Conservation (phyloP, 345 rosid species). For the Pistacia vera region DNA sequence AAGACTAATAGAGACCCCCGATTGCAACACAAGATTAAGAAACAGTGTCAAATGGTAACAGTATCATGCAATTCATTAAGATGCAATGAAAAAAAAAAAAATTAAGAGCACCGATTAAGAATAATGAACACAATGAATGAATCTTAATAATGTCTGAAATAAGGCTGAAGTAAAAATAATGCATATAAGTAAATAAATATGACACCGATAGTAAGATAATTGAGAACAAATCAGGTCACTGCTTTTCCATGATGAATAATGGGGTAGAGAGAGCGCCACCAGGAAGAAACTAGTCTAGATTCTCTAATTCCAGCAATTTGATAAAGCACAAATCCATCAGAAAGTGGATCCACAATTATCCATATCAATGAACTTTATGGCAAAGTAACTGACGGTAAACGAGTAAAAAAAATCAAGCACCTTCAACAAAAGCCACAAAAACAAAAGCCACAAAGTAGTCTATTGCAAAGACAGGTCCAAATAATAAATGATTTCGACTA, state of each 20-base stretch:
- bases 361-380: too few relatives aligned
- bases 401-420: not conserved
- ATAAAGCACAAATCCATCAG: not conserved
- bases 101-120: not conserved
- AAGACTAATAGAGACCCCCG: conserved; percentile 53
- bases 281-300: not conserved
- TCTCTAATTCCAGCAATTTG: not conserved
- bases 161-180: too few relatives aligned
- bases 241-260: not conserved
- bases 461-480: not conserved
- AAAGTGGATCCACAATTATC: not conserved
- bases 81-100: not conserved
- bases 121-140: not conserved
- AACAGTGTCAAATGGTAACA: not conserved
- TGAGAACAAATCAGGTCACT: too few relatives aligned
- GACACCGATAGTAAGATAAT: too few relatives aligned
- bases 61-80: not conserved
- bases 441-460: not conserved
- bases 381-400: too few relatives aligned
- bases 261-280: not conserved
- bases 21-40: conserved; percentile 9
- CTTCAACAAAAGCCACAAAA: not conserved
- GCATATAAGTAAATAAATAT: too few relatives aligned
- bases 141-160: not conserved
- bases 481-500: not conserved